Evolutionary conservation across 305 asterid species (phyloP).

Genomic region (Solanum hybrid): DNA sequence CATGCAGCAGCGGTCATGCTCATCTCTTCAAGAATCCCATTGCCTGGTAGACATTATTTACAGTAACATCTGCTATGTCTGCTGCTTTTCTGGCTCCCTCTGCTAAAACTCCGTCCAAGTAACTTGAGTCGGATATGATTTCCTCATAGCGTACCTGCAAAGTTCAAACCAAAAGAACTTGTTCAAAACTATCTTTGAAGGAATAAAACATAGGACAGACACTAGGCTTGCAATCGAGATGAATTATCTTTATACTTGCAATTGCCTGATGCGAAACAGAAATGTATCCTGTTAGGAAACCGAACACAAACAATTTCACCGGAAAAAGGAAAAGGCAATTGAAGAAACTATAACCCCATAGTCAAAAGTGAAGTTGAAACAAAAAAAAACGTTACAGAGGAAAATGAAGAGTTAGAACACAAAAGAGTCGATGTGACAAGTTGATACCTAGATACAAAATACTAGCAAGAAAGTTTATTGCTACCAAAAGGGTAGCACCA

Average conservation of each 20-base stretch:
- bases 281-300: background rate
- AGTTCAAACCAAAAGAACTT: background rate
- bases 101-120: conserved; percentile 59
- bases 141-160: conserved; percentile 71
- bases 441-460: background rate
- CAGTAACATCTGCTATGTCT: conserved; percentile 61
- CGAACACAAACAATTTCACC: background rate
- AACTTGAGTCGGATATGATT: conserved; percentile 52
- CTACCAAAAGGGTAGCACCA: background rate
- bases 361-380: background rate
- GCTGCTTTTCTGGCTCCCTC: conserved; percentile 84
- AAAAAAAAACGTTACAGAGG: background rate
- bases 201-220: background rate
- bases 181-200: background rate
- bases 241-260: background rate
- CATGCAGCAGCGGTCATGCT: conserved; percentile 9
- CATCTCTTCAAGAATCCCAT: conserved; percentile 77
- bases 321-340: background rate
- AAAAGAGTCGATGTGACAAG: background rate
- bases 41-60: conserved; percentile 66
- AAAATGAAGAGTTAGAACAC: background rate
- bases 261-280: background rate
- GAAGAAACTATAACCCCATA: background rate
- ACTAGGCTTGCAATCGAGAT: background rate
- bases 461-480: background rate